A percentile compares a stretch with the other conserved stretches of the same genome.
These are phyloP conservation scores for Clavaria fumosa DNA, from an alignment of 768 basidiomycete genomes.

Conservation along the genomic window DNA sequence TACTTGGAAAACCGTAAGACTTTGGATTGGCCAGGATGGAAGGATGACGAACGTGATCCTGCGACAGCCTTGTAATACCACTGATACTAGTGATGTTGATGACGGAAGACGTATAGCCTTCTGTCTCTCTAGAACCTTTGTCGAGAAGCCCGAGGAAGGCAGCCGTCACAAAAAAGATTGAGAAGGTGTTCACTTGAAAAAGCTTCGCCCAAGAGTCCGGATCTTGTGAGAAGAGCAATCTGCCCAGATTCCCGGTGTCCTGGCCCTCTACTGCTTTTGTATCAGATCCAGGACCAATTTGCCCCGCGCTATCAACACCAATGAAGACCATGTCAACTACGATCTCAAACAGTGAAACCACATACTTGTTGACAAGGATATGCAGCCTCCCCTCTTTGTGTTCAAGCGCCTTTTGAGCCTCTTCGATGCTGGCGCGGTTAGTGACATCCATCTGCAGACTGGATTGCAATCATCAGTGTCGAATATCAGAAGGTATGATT, in stretches of 20 bases:
- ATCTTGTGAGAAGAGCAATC: constrained; percentile 56
- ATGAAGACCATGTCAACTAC: neutral
- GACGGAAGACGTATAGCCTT: constrained; percentile 45
- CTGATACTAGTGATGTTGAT: constrained; percentile 72
- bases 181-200: constrained; percentile 54
- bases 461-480: neutral
- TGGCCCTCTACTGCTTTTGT: constrained; percentile 41
- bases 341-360: no score
- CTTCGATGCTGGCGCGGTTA: constrained; percentile 45
- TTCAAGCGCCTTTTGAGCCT: constrained; percentile 36
- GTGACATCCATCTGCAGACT: constrained; percentile 48
- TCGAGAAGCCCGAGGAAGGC: constrained; percentile 66
- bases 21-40: neutral
- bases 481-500: neutral
- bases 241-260: constrained; percentile 48
- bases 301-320: constrained; percentile 42
- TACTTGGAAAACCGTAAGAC: constrained; percentile 51
- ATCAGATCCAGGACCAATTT: constrained; percentile 48
- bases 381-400: constrained; percentile 56
- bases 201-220: constrained; percentile 45
- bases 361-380: constrained; percentile 76
- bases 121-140: constrained; percentile 47
- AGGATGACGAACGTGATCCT: constrained; percentile 49
- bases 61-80: constrained; percentile 52
- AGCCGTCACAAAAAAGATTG: constrained; percentile 63